These are phyloP conservation scores for Brassica juncea DNA, from an alignment of 345 rosid species.

Conservation along the genomic window DNA sequence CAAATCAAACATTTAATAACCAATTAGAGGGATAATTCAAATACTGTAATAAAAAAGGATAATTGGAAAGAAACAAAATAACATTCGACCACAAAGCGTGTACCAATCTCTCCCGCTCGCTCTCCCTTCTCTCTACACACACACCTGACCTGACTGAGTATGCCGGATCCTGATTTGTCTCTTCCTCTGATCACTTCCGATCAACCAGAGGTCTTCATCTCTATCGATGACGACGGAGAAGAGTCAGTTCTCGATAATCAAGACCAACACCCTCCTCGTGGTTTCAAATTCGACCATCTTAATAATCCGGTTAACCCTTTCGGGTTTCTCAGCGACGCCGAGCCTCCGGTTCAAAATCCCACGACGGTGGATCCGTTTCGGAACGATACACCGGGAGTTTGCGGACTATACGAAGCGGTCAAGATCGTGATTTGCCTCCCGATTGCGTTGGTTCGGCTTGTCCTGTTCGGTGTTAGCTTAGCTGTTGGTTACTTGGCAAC, in stretches of 20 bases:
- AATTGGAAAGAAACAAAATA: conserved; percentile 23
- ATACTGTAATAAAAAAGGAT: neutral
- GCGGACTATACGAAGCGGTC: conserved; percentile 68
- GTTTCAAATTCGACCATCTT: conserved; percentile 10
- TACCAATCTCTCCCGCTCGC: conserved; percentile 32
- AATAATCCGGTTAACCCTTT: conserved; percentile 50
- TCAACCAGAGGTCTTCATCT: conserved; percentile 50
- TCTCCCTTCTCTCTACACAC: conserved; percentile 6
- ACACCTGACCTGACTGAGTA: conserved; percentile 30
- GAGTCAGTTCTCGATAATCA: conserved; percentile 24
- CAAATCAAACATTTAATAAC: neutral
- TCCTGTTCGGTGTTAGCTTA: conserved; percentile 66
- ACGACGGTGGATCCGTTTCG: conserved; percentile 73
- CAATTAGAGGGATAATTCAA: neutral
- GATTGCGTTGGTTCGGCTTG: conserved; percentile 58
- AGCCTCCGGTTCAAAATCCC: conserved; percentile 51
- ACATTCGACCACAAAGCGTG: conserved; percentile 40
- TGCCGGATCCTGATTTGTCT: conserved; percentile 59
- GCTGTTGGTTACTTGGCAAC: conserved; percentile 73
- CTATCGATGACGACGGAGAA: conserved; percentile 43
- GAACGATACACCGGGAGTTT: conserved; percentile 56
- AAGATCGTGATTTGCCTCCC: conserved; percentile 76
- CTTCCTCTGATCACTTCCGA: conserved; percentile 63
- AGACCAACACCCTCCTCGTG: conserved; percentile 18
- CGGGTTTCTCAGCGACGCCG: conserved; percentile 55